These are phyloP conservation scores for Camelina neglecta DNA, from an alignment of 345 rosid species.

Conservation along the genomic window DNA sequence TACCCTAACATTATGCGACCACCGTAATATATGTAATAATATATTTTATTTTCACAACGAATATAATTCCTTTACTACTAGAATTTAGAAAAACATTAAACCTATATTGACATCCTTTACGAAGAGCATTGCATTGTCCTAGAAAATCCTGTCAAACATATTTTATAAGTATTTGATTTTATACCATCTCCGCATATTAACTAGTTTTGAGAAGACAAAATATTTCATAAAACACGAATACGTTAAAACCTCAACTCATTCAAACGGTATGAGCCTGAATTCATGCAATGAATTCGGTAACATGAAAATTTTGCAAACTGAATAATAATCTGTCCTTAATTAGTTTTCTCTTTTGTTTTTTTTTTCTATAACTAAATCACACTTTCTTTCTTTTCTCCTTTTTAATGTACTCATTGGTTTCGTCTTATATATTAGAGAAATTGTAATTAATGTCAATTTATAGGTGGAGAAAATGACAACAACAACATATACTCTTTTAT, in stretches of 20 bases:
- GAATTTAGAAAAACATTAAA: neutral
- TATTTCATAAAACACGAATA: neutral
- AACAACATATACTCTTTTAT: slow-evolving; percentile 12
- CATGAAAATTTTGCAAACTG: slow-evolving; percentile 23
- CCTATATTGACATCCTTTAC: neutral
- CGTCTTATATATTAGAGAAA: slow-evolving; percentile 19
- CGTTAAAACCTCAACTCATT: neutral
- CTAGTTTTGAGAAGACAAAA: neutral
- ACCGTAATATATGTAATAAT: neutral
- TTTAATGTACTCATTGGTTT: neutral
- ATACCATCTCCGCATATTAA: neutral
- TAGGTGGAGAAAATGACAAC: slow-evolving; percentile 28
- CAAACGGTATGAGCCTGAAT: slow-evolving; percentile 19
- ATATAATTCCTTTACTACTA: neutral
- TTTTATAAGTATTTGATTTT: neutral
- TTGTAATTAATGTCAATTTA: neutral
- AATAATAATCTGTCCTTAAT: neutral
- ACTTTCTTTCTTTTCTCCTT: slow-evolving; percentile 3
- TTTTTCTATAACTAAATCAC: neutral
- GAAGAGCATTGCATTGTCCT: neutral
- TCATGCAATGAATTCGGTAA: slow-evolving; percentile 27
- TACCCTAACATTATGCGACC: neutral
- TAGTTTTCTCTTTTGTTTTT: neutral
- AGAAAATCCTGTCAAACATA: neutral
- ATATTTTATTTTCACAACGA: neutral